phyloP scores from a whole-genome alignment of 768 basidiomycete genomes.

The Hygrocybe coccinea region DNA sequence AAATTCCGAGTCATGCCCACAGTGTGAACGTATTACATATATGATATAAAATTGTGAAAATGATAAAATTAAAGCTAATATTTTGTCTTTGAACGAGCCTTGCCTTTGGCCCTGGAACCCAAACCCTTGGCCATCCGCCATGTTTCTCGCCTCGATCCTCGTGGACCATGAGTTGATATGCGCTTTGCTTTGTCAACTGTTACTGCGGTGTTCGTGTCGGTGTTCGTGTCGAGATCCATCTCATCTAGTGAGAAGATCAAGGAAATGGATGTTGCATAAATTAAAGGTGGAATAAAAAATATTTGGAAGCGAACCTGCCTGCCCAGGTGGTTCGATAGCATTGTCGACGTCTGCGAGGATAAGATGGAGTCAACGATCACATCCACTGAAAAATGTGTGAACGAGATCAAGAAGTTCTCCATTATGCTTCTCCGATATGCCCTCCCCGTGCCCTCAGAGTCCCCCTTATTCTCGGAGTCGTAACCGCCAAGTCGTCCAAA shows the following conservation, averaged over 20 bases:
- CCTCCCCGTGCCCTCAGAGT: constrained; percentile 3
- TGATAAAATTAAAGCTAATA: constrained; percentile 38
- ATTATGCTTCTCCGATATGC: constrained; percentile 3
- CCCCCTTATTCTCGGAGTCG: background rate
- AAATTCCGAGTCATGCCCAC: too few relatives aligned
- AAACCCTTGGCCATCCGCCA: constrained; percentile 83
- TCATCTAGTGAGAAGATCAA: constrained; percentile 37
- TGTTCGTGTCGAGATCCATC: constrained; percentile 49
- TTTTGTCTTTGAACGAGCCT: constrained; percentile 66
- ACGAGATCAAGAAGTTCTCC: constrained; percentile 19
- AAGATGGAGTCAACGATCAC: constrained; percentile 36
- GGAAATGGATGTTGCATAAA: constrained; percentile 12
- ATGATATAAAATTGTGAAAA: background rate
- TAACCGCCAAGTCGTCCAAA: constrained; percentile 33
- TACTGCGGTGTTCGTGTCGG: constrained; percentile 14
- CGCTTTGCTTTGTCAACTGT: constrained; percentile 25
- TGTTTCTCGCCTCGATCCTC: constrained; percentile 69
- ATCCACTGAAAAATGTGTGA: constrained; percentile 31
- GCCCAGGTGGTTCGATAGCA: constrained; percentile 17
- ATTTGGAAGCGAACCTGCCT: constrained; percentile 30
- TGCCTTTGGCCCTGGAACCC: constrained; percentile 43
- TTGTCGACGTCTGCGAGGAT: constrained; percentile 31
- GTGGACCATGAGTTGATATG: constrained; percentile 80
- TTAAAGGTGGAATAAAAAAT: background rate
- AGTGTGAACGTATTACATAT: too few relatives aligned